Base-by-base conservation (phyloP, 768 basidiomycete genomes). In the Pleurotus djamor region DNA sequence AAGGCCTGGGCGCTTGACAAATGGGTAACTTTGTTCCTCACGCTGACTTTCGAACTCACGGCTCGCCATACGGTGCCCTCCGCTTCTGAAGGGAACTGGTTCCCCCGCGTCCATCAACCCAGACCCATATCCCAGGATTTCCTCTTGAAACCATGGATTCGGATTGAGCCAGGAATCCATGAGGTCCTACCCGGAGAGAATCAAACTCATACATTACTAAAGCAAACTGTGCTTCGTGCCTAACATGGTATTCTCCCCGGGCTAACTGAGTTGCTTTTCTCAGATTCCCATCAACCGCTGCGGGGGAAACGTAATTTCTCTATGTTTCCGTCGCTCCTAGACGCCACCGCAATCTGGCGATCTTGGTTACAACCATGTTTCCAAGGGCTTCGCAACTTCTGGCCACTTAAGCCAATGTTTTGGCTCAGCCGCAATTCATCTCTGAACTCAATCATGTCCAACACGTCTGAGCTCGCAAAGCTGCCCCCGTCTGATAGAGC, bases 401-500 rank as follows among this genome's bases (percentile, higher is more conserved):
- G 55, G n/a, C 38, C 41, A 37, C 52, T 52, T 52, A 28, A 52
- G 17, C 36, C 52, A 14, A 50, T 35, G n/a, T 57, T 47, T 41
- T 41, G 47, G 51, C 60, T 50, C 7, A 38, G 17, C 49, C 57
- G 21, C 2, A 28, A 52, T 7, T 16, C 33, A 58, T 45, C 48
- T 56, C 28, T 17, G 52, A 28, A 10, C 34, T 5, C 55, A 21
- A 59, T 17, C 35, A 74, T 74, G 73, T 67, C 68, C 13, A 66
- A 65, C 49, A 59, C 67, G 21, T 59, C 59, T 48, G 59, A 66
- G 61, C 65, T 74, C 33, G 69, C 72, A 36, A 63, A 60, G 49
- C 69, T 75, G 37, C 51, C 65, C 49, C 73, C 80, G 38, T 64
- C 63, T 36, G 73, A 78, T 66, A 74, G 76, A 32, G 83, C 83